Base-by-base conservation (phyloP, 2,329 filamentous ascomycete genomes). In the Microthyrium microscopicum region DNA sequence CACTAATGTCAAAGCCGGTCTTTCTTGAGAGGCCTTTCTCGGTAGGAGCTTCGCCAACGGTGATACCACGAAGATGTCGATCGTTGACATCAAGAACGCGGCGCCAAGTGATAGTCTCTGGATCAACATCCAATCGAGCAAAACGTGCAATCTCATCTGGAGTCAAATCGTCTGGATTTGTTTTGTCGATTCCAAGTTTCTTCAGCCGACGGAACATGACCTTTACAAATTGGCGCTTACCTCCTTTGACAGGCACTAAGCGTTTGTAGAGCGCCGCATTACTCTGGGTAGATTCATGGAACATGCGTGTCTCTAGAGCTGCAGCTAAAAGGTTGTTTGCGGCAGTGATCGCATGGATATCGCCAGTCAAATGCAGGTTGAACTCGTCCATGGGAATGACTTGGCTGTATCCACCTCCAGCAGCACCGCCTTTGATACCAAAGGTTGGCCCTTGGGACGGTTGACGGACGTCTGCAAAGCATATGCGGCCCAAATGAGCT, bases 371-470 rank as follows among this genome's bases (percentile, higher is more conserved):
- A 56, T 98, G 89, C 51, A 98, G 64, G 60, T 98, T 98, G 66
- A 98, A 98, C 57, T 98, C 89, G 48, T 98, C 89, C 89, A 98
- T 98, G 38, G 89, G 89, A 47, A 98, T 95, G 50, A 98, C 89
- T 56, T 98, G 89, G 55, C 83, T 93, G 70, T 95, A 98, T 25
- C 89, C 89, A 55, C 89, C 89, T 48, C 89, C 89, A 36, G 89
- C 89, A 39, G 89, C 89, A 48, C 89, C 89, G 41, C 89, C 89
- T 67, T 98, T 98, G 68, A 98, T 95, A 49, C 89, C 89, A 54
- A 98, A 98, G 0, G 89, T 98, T 36, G 89, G 89, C 4, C 89
- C 89, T 61, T 95, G 89, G 47, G 83, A 93, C 32, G 89, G 89
- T 54, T 98, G 89, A 39, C 89, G 75, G 32, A 98, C 89, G 53